Base-by-base conservation (phyloP, 305 asterid genomes). In the Plantago lanceolata region DNA sequence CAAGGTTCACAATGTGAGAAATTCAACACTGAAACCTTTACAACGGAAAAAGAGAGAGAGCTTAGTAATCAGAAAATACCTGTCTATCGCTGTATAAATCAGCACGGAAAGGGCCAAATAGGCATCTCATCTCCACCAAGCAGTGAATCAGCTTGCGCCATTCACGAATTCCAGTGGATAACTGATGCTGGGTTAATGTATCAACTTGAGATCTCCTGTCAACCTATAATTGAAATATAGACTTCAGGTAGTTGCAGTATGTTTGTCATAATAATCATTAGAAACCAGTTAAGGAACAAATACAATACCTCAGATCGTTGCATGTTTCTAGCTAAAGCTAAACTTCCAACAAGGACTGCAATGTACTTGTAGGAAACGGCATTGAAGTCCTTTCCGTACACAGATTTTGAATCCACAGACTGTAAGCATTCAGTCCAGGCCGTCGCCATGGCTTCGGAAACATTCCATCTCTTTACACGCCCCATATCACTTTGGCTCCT, bases 311-410 rank as follows among this genome's bases (percentile, higher is more conserved):
- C 99, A 64, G 89, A 84, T 78, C 99, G 83, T 69, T 90, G 95
- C 96, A 94, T 90, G 81, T 94, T 94, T 81, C 99, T 84, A 54
- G 97, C 96, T 78, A 90, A 81, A 79, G 99, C 99, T 77, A 94
- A 76, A 80, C 99, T 94, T 71, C 97, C 97, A 60, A 94, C 99
- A 44, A 94, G 95, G 44, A 88, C 96, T 56, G 96, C 97, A 67
- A 94, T 86, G 75, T 79, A 94, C 81, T 90, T 94, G 73, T 90
- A 90, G 50, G 97, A 94, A 59, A 82, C 80, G 67, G 96, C 97
- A 75, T 90, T 94, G 71, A 90, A 86, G 72, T 94, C 97, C 79
- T 90, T 94, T 58, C 89, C 95, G 74, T 94, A 88, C 18, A 94
- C 99, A 59, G 95, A 87, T 84, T 86, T 90, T 45, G 96, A 82